These are phyloP conservation scores for Dothideomycetes sp. DNA, from an alignment of 2,329 filamentous ascomycete species.

Conservation along the genomic window DNA sequence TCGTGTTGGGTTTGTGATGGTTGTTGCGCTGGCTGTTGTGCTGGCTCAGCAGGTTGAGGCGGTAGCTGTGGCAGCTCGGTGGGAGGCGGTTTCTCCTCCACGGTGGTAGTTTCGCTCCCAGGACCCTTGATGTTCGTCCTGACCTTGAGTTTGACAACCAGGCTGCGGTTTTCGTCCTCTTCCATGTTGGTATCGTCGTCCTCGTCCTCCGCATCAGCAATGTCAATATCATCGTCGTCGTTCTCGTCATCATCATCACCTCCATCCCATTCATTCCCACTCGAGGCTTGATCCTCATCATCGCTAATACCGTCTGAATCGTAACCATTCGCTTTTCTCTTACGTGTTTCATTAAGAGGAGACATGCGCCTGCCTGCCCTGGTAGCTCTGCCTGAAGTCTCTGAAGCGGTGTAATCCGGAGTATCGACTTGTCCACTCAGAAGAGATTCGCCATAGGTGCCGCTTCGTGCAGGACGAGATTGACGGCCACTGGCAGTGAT, in stretches of 20 bases:
- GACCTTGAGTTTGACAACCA: constrained; percentile 61
- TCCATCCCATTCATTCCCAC: constrained; percentile 60
- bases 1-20: too few species aligned
- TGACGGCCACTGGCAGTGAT: constrained; percentile 82
- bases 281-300: constrained; percentile 51
- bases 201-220: constrained; percentile 35
- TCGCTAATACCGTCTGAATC: constrained; percentile 58
- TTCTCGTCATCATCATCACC: constrained; percentile 62
- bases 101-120: constrained; percentile 1
- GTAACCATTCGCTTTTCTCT: constrained; percentile 44
- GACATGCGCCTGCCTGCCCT: constrained; percentile 22
- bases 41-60: too few species aligned
- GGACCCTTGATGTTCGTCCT: background rate
- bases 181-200: constrained; percentile 41
- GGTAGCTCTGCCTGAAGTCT: constrained; percentile 34
- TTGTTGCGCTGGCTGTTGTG: too few species aligned
- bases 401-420: constrained; percentile 34
- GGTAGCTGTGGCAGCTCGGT: background rate
- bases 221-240: constrained; percentile 29
- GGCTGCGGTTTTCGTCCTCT: constrained; percentile 35
- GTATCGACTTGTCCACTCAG: constrained; percentile 45
- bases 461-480: constrained; percentile 56
- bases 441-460: constrained; percentile 55
- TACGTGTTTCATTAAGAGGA: constrained; percentile 27
- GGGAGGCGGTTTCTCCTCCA: constrained; percentile 1